Evolutionary conservation across 2,329 filamentous ascomycete species (phyloP), one percentile per base, ranked within the genome.

Genomic region (Fusarium gaditjirri): DNA sequence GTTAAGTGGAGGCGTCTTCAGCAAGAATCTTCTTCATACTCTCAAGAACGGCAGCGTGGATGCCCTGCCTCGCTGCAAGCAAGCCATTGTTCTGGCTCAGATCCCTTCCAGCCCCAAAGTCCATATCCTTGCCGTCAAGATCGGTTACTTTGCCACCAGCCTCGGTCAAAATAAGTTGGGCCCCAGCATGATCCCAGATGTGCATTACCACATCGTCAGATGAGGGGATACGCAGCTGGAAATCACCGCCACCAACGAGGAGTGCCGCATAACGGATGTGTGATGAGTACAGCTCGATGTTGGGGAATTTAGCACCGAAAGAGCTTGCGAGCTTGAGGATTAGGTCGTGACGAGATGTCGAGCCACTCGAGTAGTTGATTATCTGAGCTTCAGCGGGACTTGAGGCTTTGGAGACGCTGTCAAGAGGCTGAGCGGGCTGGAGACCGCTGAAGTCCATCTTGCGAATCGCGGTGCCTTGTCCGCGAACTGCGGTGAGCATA

Each of bases 121-220:
- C 80, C 6, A 83, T 78, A 2, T 68, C 58, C 46, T 70, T 71
- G 12, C 81, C 82, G 23, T 83, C 80, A 58, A 83, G 78, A 59
- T 90, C 88, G 0, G 86, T 88, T 49, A 89, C 81, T 61, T 79
- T 81, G 25, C 88, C 88, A 2, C 88, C 88, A 2, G 85, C 80
- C 78, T 90, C 88, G 61, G 86, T 84, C 61, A 88, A 86, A 35
- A 89, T 80, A 62, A 90, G 79, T 83, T 89, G 88, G 2, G 87
- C 87, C 10, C 87, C 88, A 0, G 87, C 87, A 68, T 90, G 88
- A 68, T 90, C 88, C 88, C 87, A 84, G 41, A 83, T 74, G 55
- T 77, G 80, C 61, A 80, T 79, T 39, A 66, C 69, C 23, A 72
- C 63, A 11, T 54, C 58, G 21, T 44, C 44, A 3, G 59, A 61